These are phyloP conservation scores for Clitocybe nebularis DNA, from an alignment of 1,284 basidiomycete species.

Conservation along the genomic window DNA sequence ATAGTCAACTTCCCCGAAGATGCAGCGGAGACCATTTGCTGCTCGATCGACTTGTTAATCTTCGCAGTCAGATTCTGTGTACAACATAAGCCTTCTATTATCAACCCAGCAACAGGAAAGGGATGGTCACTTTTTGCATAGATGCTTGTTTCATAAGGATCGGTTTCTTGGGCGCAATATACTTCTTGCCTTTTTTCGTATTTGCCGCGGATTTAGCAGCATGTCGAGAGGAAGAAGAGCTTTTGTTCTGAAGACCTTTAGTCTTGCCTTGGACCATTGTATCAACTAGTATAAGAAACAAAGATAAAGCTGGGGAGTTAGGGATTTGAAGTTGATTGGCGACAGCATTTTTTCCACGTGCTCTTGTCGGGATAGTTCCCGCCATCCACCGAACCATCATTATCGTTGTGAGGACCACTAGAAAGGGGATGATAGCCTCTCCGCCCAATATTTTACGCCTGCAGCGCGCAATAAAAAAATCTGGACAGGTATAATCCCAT, in stretches of 20 bases:
- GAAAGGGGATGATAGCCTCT: conserved; percentile 43
- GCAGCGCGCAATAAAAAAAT: conserved; percentile 41
- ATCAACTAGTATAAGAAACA: conserved; percentile 1
- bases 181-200: conserved; percentile 69
- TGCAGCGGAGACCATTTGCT: conserved; percentile 85
- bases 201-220: conserved; percentile 59
- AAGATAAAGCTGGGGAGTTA: conserved; percentile 4
- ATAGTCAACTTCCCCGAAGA: conserved; percentile 83
- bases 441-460: conserved; percentile 44
- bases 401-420: conserved; percentile 22
- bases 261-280: conserved; percentile 58
- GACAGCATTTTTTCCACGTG: conserved; percentile 25
- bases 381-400: conserved; percentile 35
- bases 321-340: conserved; percentile 2
- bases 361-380: conserved; percentile 21
- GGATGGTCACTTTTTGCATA: conserved; percentile 55
- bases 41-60: conserved; percentile 86
- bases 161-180: conserved; percentile 71
- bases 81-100: conserved; percentile 1
- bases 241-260: conserved; percentile 59
- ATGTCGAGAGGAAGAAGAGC: conserved; percentile 48
- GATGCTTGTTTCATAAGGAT: conserved; percentile 62
- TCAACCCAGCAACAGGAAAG: background rate
- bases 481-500: conserved; percentile 37
- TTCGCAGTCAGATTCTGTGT: conserved; percentile 76